These are phyloP conservation scores for Cadophora gregata DNA, from an alignment of 2,329 filamentous ascomycete species.

Conservation along the genomic window DNA sequence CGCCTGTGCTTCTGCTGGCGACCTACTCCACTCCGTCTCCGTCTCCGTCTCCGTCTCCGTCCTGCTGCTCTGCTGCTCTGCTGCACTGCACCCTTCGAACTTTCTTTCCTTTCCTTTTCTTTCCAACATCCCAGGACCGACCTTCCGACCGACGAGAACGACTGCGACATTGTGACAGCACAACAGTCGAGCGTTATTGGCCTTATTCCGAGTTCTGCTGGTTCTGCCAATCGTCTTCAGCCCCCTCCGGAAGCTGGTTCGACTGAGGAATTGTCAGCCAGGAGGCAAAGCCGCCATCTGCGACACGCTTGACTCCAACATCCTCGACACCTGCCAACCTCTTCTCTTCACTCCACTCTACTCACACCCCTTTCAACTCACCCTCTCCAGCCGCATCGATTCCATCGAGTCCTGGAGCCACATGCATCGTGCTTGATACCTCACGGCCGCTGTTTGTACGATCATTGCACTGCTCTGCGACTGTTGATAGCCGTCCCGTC, in stretches of 20 bases:
- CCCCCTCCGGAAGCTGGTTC: not conserved
- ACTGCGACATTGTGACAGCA: not conserved
- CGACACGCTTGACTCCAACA: conserved; percentile 32
- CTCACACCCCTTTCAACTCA: conserved; percentile 14
- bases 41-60: too few species aligned
- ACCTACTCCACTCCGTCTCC: too few species aligned
- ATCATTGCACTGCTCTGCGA: conserved; percentile 29
- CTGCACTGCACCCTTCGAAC: conserved; percentile 5
- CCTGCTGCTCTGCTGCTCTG: conserved; percentile 2
- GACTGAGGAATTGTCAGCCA: conserved; percentile 4
- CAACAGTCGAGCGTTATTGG: not conserved
- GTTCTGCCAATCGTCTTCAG: not conserved
- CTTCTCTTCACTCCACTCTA: conserved; percentile 13
- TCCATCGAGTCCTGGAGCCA: conserved; percentile 27
- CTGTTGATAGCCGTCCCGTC: conserved; percentile 8
- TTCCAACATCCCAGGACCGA: conserved; percentile 17
- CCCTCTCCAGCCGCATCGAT: conserved; percentile 23
- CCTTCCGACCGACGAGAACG: conserved; percentile 7
- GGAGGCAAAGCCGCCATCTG: conserved; percentile 20
- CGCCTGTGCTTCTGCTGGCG: conserved; percentile 8
- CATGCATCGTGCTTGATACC: conserved; percentile 27
- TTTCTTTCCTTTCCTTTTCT: conserved; percentile 17
- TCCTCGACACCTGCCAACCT: conserved; percentile 23
- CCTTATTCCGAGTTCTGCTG: not conserved
- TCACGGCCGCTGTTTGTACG: conserved; percentile 31